phyloP scores from a whole-genome alignment of 2,329 filamentous ascomycete genomes.

The Sclerotinia spermophila region DNA sequence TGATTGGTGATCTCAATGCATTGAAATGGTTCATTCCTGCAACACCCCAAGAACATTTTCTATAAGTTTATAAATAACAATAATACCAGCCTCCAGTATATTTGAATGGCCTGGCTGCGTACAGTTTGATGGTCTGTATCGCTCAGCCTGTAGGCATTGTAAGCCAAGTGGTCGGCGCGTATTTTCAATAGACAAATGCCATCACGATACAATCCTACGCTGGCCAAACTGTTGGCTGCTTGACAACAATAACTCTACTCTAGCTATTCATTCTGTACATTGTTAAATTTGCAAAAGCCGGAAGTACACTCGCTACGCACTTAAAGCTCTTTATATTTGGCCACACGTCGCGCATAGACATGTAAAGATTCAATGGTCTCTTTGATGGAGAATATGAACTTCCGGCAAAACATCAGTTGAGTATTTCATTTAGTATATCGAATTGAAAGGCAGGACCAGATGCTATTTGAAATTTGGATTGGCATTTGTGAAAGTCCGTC shows the following conservation, averaged over 20 bases:
- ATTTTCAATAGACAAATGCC: not conserved
- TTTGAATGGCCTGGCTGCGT: not conserved
- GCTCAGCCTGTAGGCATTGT: not conserved
- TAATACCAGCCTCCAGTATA: not conserved
- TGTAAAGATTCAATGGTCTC: not conserved
- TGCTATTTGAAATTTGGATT: not conserved
- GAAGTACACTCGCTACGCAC: not conserved
- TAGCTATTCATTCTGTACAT: not conserved
- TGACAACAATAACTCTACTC: not conserved
- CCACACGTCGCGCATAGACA: not conserved
- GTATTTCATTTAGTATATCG: not conserved
- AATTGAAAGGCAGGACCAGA: rapidly evolving
- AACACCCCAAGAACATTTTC: not conserved
- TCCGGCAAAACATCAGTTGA: not conserved
- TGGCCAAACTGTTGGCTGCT: not conserved
- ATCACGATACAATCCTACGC: not conserved
- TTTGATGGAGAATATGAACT: not conserved
- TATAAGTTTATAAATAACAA: not conserved
- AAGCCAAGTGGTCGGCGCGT: not conserved
- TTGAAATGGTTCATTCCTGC: not conserved
- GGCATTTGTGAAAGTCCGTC: no score
- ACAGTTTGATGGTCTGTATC: not conserved
- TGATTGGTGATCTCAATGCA: not conserved
- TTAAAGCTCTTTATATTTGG: not conserved
- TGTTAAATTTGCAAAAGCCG: not conserved